Evolutionary conservation across 2,329 filamentous ascomycete species (phyloP).

Genomic region (Sphaerulina populicola): DNA sequence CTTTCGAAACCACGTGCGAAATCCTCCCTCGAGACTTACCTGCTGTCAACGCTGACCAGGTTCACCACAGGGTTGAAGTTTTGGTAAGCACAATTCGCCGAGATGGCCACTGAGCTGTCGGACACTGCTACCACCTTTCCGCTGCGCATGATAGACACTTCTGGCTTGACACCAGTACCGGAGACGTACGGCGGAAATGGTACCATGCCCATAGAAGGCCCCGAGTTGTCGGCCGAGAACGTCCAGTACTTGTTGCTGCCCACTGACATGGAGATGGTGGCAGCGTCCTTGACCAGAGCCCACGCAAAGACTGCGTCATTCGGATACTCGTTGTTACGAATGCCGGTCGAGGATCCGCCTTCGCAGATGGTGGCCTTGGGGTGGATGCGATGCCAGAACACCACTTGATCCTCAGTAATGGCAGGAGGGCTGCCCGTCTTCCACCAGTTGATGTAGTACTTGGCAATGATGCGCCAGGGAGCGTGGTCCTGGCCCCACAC

Average conservation of each 20-base stretch:
- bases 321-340: slow-evolving; percentile 31
- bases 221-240: slow-evolving; percentile 28
- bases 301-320: slow-evolving; percentile 35
- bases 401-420: slow-evolving; percentile 32
- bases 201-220: slow-evolving; percentile 29
- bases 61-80: slow-evolving; percentile 35
- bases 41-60: slow-evolving; percentile 28
- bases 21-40: slow-evolving; percentile 3
- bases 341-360: slow-evolving; percentile 26
- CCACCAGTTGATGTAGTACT: slow-evolving; percentile 35
- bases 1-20: background rate
- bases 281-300: slow-evolving; percentile 30
- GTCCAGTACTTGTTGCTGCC: slow-evolving; percentile 32
- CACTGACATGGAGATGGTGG: slow-evolving; percentile 31
- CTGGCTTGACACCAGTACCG: slow-evolving; percentile 25
- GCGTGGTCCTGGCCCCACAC: slow-evolving; percentile 34
- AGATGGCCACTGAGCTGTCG: slow-evolving; percentile 26
- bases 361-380: slow-evolving; percentile 31
- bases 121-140: slow-evolving; percentile 23
- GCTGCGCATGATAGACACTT: slow-evolving; percentile 30
- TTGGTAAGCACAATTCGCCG: slow-evolving; percentile 27
- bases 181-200: slow-evolving; percentile 30
- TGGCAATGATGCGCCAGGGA: slow-evolving; percentile 34
- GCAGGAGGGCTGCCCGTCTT: slow-evolving; percentile 31
- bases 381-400: slow-evolving; percentile 36